Evolutionary conservation across 371 early-diverging fungal species (phyloP), one percentile per base, ranked within the genome.

Genomic region (Sporodiniella umbellata): DNA sequence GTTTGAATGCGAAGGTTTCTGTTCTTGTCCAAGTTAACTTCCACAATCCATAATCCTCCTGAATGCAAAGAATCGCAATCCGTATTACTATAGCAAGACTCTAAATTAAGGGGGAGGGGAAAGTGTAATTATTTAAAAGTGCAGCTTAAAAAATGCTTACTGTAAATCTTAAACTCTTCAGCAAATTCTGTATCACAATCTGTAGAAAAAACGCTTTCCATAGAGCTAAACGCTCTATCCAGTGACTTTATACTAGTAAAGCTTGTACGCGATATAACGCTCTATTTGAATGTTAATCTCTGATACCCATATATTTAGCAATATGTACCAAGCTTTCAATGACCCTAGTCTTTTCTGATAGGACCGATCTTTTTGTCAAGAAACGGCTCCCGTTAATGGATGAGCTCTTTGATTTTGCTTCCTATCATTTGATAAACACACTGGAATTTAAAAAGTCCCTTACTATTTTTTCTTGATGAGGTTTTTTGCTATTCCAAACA

Each of bases 1-100:
- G 61, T 61, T 42, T 61, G 56, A 11, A 61, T 44, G 28, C 56
- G 61, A 23, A 61, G 30, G 8, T 52, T 33, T 0, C 49, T 55
- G 37, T 56, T 44, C 26, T 61, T 49, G 28, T 48, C 48, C 28
- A 61, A 40, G 6, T 48, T 51, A 19, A 55, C 53, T 28, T 61
- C 42, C 25, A 61, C 48, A 6, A 52, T 42, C 17, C 49, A 52
- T 23, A 61, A 35, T 18, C 38, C 25, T 4, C 56, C 61, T 17
- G 45, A 48, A 28, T 56, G 56, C 15, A 56, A 49, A 18, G 61
- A 61, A 10, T 25, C 48, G 40, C 61, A 61, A 24, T 44, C 54
- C 38, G 30, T n/a, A 33, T 61, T 61, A 25, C 42, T 48, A 10
- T 48, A 56, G 18, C 61, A 61, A 26, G 51, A 40, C 48, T 61